Base-by-base conservation (phyloP, 192 early-diverging fungal species). In the Podila epicladia region DNA sequence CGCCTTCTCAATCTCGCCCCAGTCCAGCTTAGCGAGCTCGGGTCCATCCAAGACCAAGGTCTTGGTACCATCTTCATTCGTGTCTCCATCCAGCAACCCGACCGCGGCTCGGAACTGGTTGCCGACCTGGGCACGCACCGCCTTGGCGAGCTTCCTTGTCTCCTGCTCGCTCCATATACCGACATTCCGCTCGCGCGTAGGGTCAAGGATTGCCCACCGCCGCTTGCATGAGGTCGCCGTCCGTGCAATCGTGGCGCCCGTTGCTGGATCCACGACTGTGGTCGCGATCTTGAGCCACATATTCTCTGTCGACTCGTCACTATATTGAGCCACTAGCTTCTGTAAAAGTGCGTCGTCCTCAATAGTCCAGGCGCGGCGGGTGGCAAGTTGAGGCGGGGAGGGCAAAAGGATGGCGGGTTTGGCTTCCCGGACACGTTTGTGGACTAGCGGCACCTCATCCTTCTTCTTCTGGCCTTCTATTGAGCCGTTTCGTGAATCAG, bases 101-200 rank as follows among this genome's bases (percentile, higher is more conserved):
- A 72, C 11, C 26, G 9, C 24, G 9, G 62, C n/a, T 15, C 58
- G 19, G 31, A 37, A 65, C 26, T 59, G 32, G 13, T 17, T 24
- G 5, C 57, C 71, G 5, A 72, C 55, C 38, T 58, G 71, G n/a
- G 31, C 37, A 13, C 22, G 24, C 7, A 72, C 51, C 0, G 71
- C 62, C 7, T 32, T 37, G 22, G 28, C n/a, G 26, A 72, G 24
- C 19, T 32, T 31, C 15, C 29, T 32, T 3, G 29, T 8, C 28
- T 72, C 70, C 5, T 58, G 26, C 13, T 41, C 20, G 5, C 5
- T 11, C 62, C 61, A 72, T 1, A 0, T 22, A 7, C 71, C 57
- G 26, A 19, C 37, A 29, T 5, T 20, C 8, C 2, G 0, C 3
- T 19, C 5, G 4, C 24, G 20, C 1, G 29, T 9, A 15, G 11